These are phyloP conservation scores for Kwoniella heveanensis DNA, from an alignment of 768 basidiomycete genomes.

Conservation along the genomic window DNA sequence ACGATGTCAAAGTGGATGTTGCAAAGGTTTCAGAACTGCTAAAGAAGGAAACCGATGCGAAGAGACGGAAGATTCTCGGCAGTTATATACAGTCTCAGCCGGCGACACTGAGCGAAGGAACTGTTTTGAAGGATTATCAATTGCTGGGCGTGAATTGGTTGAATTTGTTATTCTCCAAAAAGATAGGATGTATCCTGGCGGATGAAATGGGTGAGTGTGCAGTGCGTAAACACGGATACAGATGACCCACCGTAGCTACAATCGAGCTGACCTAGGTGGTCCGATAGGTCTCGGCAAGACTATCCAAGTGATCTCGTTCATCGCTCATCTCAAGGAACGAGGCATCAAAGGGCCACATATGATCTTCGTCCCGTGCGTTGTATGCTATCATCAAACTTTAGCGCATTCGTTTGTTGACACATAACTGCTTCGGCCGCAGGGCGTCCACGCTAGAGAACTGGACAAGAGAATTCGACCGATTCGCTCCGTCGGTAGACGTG, in stretches of 20 bases:
- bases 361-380: constrained; percentile 86
- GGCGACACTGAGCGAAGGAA: constrained; percentile 64
- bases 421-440: constrained; percentile 58
- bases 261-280: too few relatives aligned
- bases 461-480: constrained; percentile 92
- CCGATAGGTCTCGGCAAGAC: constrained; percentile 98
- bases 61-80: constrained; percentile 54
- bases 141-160: constrained; percentile 98
- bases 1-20: constrained; percentile 54
- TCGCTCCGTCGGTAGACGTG: constrained; percentile 80
- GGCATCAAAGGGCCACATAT: constrained; percentile 83
- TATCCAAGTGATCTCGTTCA: constrained; percentile 96
- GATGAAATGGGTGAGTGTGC: constrained; percentile 90
- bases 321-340: constrained; percentile 80
- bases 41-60: constrained; percentile 48
- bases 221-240: too few relatives aligned
- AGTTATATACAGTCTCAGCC: constrained; percentile 78
- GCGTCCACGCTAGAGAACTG: constrained; percentile 98
- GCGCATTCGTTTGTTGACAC: too few relatives aligned
- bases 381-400: neutral
- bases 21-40: constrained; percentile 52
- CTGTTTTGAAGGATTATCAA: constrained; percentile 93
- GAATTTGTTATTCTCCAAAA: constrained; percentile 75
- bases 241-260: too few relatives aligned
- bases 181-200: constrained; percentile 89